These are phyloP conservation scores for Panaeolus cyanescens DNA, from an alignment of 768 basidiomycete species.

Conservation along the genomic window DNA sequence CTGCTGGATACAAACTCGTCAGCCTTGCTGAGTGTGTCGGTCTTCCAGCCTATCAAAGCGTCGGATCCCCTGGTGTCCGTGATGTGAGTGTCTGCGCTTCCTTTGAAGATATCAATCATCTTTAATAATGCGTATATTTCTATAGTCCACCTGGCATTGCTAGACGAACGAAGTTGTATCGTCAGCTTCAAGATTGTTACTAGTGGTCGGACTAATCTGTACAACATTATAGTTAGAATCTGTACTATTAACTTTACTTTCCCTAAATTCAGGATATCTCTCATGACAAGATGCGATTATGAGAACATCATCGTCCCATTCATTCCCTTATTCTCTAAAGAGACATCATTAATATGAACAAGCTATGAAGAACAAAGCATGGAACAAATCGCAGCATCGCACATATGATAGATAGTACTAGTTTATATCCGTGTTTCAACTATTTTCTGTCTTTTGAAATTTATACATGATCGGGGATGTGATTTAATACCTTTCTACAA, in stretches of 20 bases:
- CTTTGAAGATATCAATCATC: background rate
- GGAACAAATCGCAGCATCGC: too few species aligned
- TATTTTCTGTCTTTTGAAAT: too few species aligned
- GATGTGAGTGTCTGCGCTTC: conserved; percentile 27
- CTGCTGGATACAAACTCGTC: conserved; percentile 43
- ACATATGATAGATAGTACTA: too few species aligned
- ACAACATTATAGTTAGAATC: background rate
- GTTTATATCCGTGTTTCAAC: too few species aligned
- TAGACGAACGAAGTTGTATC: conserved; percentile 11
- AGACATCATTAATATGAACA: too few species aligned
- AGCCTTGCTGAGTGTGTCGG: conserved; percentile 43
- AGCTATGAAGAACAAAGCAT: too few species aligned
- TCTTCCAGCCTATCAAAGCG: conserved; percentile 35
- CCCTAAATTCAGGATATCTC: too few species aligned
- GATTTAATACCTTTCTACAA: background rate
- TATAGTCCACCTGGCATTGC: conserved; percentile 30
- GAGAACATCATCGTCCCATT: too few species aligned
- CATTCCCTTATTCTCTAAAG: too few species aligned
- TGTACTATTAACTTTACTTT: background rate
- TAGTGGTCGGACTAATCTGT: background rate
- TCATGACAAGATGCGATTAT: too few species aligned
- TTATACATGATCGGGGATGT: too few species aligned
- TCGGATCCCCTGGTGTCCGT: conserved; percentile 25
- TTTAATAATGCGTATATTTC: background rate
- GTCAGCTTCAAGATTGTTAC: background rate